Conservation (phyloP, 257 asterid species). For the Leptodermis oblonga region DNA sequence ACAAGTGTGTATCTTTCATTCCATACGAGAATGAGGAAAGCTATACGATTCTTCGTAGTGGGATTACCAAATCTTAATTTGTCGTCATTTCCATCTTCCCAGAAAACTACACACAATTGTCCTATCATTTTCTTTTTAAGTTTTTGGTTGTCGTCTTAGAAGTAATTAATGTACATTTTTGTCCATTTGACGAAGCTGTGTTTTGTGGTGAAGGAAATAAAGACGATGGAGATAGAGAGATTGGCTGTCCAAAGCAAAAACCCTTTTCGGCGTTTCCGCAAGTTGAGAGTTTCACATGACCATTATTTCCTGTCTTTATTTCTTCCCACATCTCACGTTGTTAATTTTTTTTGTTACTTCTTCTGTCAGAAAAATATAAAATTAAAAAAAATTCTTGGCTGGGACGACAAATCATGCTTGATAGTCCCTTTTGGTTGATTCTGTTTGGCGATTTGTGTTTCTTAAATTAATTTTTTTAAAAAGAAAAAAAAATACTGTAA, state of each 20-base stretch:
- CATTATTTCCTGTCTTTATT: slow-evolving; percentile 15
- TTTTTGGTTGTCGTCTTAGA: too few species aligned
- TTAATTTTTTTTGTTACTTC: neutral
- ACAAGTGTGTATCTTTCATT: neutral
- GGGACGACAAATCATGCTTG: too few species aligned
- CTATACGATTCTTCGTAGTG: neutral
- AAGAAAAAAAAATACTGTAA: too few species aligned
- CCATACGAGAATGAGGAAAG: neutral
- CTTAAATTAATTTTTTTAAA: too few species aligned
- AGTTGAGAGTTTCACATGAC: slow-evolving; percentile 10
- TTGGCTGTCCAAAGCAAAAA: slow-evolving; percentile 12
- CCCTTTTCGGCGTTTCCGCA: neutral
- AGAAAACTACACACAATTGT: neutral
- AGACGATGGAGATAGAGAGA: neutral
- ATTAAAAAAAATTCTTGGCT: too few species aligned
- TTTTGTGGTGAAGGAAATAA: neutral
- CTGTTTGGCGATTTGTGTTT: too few species aligned
- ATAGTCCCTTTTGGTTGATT: too few species aligned
- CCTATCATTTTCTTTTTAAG: too few species aligned
- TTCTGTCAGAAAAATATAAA: too few species aligned
- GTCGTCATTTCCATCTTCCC: neutral
- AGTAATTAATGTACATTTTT: neutral
- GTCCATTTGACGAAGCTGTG: neutral
- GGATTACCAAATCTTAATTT: neutral
- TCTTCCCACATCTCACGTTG: slow-evolving; percentile 22